Evolutionary conservation across 2,329 filamentous ascomycete species (phyloP).

Genomic region (Aspergillus latus): DNA sequence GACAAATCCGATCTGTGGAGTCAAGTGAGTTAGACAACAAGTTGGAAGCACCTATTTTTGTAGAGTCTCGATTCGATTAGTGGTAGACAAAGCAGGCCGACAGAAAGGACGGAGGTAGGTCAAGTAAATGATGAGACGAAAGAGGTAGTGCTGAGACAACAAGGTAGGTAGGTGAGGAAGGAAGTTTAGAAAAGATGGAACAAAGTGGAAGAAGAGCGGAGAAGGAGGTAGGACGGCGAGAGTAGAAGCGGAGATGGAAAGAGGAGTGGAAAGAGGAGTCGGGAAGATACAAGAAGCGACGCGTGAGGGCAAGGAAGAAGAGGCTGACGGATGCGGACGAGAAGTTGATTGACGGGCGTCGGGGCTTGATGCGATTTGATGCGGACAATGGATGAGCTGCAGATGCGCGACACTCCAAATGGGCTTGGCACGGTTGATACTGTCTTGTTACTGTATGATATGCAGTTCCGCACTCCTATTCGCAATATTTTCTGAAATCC

Average conservation of each 20-base stretch:
- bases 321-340: slow-evolving; percentile 20
- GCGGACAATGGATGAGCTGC: slow-evolving; percentile 10
- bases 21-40: slow-evolving; percentile 40
- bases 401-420: slow-evolving; percentile 17
- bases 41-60: slow-evolving; percentile 38
- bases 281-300: slow-evolving; percentile 8
- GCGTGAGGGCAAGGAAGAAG: slow-evolving; percentile 10
- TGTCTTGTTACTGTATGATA: slow-evolving; percentile 19
- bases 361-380: slow-evolving; percentile 18
- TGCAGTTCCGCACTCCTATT: not conserved
- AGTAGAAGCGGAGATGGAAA: slow-evolving; percentile 17
- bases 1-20: slow-evolving; percentile 32
- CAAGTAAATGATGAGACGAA: slow-evolving; percentile 7
- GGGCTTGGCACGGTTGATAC: slow-evolving; percentile 13
- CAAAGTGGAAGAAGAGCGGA: not conserved
- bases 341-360: slow-evolving; percentile 11
- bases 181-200: not conserved
- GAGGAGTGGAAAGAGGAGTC: slow-evolving; percentile 11
- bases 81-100: not conserved
- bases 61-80: slow-evolving; percentile 18
- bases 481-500: slow-evolving; percentile 1
- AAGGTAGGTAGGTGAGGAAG: slow-evolving; percentile 10
- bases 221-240: slow-evolving; percentile 3
- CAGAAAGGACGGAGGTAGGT: not conserved
- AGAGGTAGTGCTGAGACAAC: slow-evolving; percentile 8